Conservation (phyloP, 345 rosid species). For the Arabis alpina region DNA sequence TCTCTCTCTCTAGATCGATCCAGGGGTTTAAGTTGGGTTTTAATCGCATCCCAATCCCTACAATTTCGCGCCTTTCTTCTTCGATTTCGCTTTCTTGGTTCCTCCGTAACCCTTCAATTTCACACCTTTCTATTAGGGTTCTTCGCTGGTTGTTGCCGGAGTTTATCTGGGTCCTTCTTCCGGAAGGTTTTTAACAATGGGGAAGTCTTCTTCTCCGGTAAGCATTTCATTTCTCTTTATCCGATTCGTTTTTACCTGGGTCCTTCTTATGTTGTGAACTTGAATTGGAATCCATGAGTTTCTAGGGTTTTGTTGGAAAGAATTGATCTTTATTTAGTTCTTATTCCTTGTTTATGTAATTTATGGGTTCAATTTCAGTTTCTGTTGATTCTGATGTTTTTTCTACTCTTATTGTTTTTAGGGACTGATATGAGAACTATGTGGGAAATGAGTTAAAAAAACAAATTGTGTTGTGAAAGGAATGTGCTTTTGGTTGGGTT, state of each 20-base stretch:
- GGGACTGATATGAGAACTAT: constrained; percentile 17
- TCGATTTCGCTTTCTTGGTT: constrained; percentile 21
- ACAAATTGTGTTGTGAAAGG: constrained; percentile 6
- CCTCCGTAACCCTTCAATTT: constrained; percentile 17
- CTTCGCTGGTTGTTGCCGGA: background rate
- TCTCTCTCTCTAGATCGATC: constrained; percentile 42
- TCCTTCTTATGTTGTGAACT: constrained; percentile 4
- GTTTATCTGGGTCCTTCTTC: constrained; percentile 6
- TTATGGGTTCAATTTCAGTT: constrained; percentile 12
- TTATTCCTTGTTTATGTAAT: background rate
- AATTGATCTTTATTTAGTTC: constrained; percentile 15
- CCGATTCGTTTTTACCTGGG: constrained; percentile 23
- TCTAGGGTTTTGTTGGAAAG: constrained; percentile 40
- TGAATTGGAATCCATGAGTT: constrained; percentile 14
- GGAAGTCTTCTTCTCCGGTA: constrained; percentile 42
- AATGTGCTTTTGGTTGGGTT: constrained; percentile 39
- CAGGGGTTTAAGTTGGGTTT: constrained; percentile 42
- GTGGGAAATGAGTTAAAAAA: constrained; percentile 5
- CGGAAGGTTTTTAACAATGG: constrained; percentile 2
- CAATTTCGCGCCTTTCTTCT: constrained; percentile 34
- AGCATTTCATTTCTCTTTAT: constrained; percentile 2
- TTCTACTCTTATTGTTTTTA: background rate
- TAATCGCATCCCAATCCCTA: constrained; percentile 12
- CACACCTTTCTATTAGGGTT: constrained; percentile 26
- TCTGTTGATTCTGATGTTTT: constrained; percentile 9